Evolutionary conservation across 768 basidiomycete genomes (phyloP).

Genomic region (Xanthoconium stramineum): DNA sequence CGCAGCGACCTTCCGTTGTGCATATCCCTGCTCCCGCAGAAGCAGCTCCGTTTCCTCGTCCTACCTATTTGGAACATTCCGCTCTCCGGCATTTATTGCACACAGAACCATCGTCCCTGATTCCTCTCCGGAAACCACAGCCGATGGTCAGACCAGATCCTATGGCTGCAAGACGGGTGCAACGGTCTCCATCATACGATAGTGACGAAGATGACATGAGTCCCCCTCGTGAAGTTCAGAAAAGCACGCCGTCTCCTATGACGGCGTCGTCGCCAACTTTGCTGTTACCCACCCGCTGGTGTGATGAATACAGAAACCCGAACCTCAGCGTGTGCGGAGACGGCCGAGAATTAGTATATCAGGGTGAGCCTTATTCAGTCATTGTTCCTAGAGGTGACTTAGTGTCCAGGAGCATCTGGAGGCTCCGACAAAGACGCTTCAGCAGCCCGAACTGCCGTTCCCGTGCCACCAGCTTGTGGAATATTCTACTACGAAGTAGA

Average conservation of each 20-base stretch:
- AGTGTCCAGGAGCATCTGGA: constrained; percentile 44
- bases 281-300: constrained; percentile 76
- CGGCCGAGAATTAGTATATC: constrained; percentile 70
- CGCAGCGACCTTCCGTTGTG: constrained; percentile 24
- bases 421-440: constrained; percentile 80
- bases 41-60: constrained; percentile 52
- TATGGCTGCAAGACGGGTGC: constrained; percentile 18
- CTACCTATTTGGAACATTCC: constrained; percentile 75
- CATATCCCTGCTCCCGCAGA: constrained; percentile 32
- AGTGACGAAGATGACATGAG: constrained; percentile 68
- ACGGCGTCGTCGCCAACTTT: constrained; percentile 39
- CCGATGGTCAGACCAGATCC: constrained; percentile 20
- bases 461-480: constrained; percentile 83
- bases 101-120: constrained; percentile 41
- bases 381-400: constrained; percentile 1
- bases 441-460: constrained; percentile 70
- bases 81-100: constrained; percentile 68
- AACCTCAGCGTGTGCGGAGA: constrained; percentile 62
- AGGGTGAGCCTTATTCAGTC: constrained; percentile 44
- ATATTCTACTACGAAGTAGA: constrained; percentile 95
- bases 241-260: constrained; percentile 20
- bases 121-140: constrained; percentile 40
- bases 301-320: constrained; percentile 58
- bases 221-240: constrained; percentile 42
- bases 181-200: constrained; percentile 46